Conservation (phyloP, 768 basidiomycete genomes). For the Lactarius tabidus region DNA sequence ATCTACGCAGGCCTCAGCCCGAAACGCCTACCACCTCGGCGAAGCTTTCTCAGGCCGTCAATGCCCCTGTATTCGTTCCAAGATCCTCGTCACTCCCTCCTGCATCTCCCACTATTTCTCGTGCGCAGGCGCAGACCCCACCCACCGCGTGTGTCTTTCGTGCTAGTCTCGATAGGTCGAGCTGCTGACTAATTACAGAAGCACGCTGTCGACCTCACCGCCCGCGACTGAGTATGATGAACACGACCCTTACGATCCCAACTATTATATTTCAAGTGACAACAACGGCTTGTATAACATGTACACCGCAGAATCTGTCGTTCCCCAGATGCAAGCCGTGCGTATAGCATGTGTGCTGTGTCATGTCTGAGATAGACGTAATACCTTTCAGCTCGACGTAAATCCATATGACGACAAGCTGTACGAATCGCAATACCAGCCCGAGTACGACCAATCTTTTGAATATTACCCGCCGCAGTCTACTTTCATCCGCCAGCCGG, state of each 20-base stretch:
- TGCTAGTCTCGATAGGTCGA: background rate
- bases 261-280: constrained; percentile 27
- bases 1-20: constrained; percentile 17
- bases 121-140: constrained; percentile 25
- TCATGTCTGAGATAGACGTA: constrained; percentile 25
- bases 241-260: constrained; percentile 33
- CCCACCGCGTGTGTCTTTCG: constrained; percentile 22
- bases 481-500: constrained; percentile 65
- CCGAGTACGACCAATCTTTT: constrained; percentile 34
- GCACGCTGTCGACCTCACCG: constrained; percentile 25
- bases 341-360: constrained; percentile 15
- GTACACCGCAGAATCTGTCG: constrained; percentile 30
- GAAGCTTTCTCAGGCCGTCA: constrained; percentile 62
- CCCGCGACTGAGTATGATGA: constrained; percentile 28
- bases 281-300: constrained; percentile 25
- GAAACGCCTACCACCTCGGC: constrained; percentile 23
- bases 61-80: constrained; percentile 83
- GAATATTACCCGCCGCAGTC: constrained; percentile 43
- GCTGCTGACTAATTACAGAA: constrained; percentile 13
- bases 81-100: constrained; percentile 43
- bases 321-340: constrained; percentile 36
- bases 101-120: constrained; percentile 24
- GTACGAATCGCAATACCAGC: constrained; percentile 31
- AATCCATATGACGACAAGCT: constrained; percentile 28
- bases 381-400: constrained; percentile 25